Base-by-base conservation (phyloP, 2,329 filamentous ascomycete species). In the Paraphaeosphaeria sporulosa region DNA sequence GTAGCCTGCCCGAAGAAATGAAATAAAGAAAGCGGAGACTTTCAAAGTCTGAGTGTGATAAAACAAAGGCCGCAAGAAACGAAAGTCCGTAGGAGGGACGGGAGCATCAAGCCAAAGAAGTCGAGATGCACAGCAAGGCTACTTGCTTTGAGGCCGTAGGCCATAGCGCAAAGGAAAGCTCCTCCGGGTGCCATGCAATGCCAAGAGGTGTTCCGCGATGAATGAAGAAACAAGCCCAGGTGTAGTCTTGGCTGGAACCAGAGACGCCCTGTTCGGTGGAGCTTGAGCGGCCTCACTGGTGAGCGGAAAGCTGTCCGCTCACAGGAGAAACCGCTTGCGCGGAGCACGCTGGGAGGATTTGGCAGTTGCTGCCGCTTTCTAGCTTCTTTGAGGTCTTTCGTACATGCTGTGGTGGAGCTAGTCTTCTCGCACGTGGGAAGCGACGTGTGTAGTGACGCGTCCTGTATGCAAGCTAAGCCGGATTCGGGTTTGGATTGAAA, bases 171-270 rank as follows among this genome's bases (percentile, higher is more conserved):
- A 21, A 13, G 44, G 12, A 44, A 43, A 15, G 12, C 36, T 40
- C 17, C 36, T 40, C 12, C 36, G n/a, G 36, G 17, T 17, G 36
- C 48, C 17, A 32, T 27, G 42, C 25, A 30, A 44, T 38, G 56
- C 51, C 21, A 57, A 51, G 38, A 52, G 40, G 44, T 54, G 49
- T 44, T 46, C 42, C 23, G 27, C 38, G 32, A 53, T 56, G 47
- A 34, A 17, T 13, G 56, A n/a, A 57, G 40, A 36, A 48, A 52
- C 38, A 58, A 54, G 27, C 17, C 44, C 40, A 49, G 38, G 50
- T 51, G 38, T n/a, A 44, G 32, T 36, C 64, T 66, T 66, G 64
- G 64, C 64, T 66, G 64, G 64, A 66, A 66, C 64, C 32, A 47
- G 55, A 53, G 13, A 50, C 43, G 30, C 61, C 61, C 56, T 60